phyloP scores from a whole-genome alignment of 306 rosid species.

The Urtica urens region DNA sequence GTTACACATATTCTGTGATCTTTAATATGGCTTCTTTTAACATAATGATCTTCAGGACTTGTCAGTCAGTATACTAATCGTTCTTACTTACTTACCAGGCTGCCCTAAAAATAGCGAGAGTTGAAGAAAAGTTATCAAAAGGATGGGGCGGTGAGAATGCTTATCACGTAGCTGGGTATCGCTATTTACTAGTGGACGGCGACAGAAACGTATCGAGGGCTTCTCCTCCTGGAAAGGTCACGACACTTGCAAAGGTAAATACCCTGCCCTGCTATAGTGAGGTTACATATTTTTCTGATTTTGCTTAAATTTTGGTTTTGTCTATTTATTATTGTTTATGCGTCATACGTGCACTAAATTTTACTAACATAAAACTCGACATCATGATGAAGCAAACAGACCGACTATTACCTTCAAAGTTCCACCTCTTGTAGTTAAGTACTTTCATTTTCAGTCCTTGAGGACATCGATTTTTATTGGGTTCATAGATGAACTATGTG shows the following conservation, averaged over 20 bases:
- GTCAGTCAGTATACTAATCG: too few relatives aligned
- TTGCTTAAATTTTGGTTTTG: not conserved
- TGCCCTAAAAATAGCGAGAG: constrained; percentile 61
- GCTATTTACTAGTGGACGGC: constrained; percentile 76
- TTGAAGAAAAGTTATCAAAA: constrained; percentile 90
- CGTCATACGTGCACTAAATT: too few relatives aligned
- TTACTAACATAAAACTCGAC: too few relatives aligned
- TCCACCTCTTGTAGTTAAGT: too few relatives aligned
- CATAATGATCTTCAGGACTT: too few relatives aligned
- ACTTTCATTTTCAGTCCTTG: not conserved
- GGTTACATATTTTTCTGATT: not conserved
- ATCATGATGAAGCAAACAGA: too few relatives aligned
- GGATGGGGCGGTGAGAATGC: constrained; percentile 99
- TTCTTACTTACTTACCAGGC: constrained; percentile 44
- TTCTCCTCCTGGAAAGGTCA: constrained; percentile 86
- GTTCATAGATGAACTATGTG: not conserved
- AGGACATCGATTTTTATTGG: not conserved
- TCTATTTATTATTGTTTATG: too few relatives aligned
- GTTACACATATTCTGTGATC: too few relatives aligned
- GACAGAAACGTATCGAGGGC: constrained; percentile 87
- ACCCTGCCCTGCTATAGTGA: constrained; percentile 2
- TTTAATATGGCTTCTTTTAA: too few relatives aligned
- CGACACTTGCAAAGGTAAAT: constrained; percentile 77
- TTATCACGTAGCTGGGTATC: constrained; percentile 84
- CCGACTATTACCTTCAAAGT: too few relatives aligned